Conservation (phyloP, 2,329 filamentous ascomycete species). For the Knoxdaviesia capensis region DNA sequence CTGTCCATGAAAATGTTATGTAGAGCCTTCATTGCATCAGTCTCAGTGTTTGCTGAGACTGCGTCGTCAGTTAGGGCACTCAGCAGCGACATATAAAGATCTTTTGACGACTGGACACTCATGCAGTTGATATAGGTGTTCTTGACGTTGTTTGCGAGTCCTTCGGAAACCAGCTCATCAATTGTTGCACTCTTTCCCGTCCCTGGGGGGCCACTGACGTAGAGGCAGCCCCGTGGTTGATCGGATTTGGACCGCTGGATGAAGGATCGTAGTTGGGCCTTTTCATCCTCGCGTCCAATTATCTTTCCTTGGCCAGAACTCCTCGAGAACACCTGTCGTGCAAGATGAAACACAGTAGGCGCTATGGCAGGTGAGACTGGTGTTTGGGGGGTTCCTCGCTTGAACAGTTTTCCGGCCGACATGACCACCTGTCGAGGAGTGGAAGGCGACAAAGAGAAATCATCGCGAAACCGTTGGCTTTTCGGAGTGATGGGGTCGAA, state of each 20-base stretch:
- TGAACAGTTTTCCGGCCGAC: constrained; percentile 53
- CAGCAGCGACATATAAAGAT: constrained; percentile 64
- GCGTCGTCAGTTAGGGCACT: constrained; percentile 41
- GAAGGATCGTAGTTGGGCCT: constrained; percentile 46
- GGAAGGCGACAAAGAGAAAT: constrained; percentile 45
- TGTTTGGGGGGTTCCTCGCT: constrained; percentile 60
- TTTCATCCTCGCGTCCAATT: constrained; percentile 54
- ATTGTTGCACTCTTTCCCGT: constrained; percentile 95
- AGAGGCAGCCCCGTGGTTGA: constrained; percentile 59
- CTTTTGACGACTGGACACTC: constrained; percentile 75
- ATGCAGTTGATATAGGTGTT: constrained; percentile 87
- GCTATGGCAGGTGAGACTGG: constrained; percentile 46
- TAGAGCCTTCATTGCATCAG: constrained; percentile 46
- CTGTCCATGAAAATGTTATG: constrained; percentile 51
- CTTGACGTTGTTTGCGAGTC: constrained; percentile 35
- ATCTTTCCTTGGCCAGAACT: constrained; percentile 56
- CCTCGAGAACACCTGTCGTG: constrained; percentile 70
- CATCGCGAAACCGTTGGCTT: constrained; percentile 65
- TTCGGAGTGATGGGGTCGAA: constrained; percentile 39
- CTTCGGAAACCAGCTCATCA: constrained; percentile 46
- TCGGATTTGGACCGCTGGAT: constrained; percentile 41
- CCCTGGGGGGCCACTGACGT: constrained; percentile 86
- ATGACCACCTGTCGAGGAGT: constrained; percentile 75
- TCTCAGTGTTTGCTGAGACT: constrained; percentile 24
- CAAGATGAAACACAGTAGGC: constrained; percentile 68